phyloP scores from a whole-genome alignment of 106 monocot species.

The Dendrobium officinale region DNA sequence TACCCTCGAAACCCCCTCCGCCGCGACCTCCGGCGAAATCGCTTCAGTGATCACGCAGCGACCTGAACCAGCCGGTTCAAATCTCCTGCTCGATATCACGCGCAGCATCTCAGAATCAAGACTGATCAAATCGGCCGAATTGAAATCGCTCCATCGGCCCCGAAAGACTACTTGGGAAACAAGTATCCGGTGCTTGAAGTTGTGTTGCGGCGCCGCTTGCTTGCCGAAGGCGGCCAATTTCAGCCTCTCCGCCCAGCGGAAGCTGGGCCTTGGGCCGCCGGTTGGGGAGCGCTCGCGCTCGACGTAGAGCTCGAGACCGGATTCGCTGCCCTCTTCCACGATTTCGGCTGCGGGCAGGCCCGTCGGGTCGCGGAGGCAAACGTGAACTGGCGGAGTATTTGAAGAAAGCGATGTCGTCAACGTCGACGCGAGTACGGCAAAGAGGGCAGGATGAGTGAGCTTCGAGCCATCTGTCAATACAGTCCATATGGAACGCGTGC shows the following conservation, averaged over 20 bases:
- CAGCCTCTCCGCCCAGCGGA: not conserved
- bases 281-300: slow-evolving; percentile 30
- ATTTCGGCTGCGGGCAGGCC: not conserved
- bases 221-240: not conserved
- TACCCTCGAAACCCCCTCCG: slow-evolving; percentile 13
- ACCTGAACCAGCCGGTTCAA: not conserved
- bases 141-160: slow-evolving; percentile 88
- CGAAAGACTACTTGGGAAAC: slow-evolving; percentile 59
- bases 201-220: slow-evolving; percentile 18
- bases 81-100: slow-evolving; percentile 31
- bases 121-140: slow-evolving; percentile 61
- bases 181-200: slow-evolving; percentile 62
- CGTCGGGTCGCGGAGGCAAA: slow-evolving; percentile 20
- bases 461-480: slow-evolving; percentile 81
- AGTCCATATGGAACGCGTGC: slow-evolving; percentile 77
- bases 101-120: slow-evolving; percentile 70
- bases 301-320: slow-evolving; percentile 33
- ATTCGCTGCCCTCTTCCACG: not conserved
- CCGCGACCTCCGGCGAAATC: not conserved
- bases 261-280: not conserved
- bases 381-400: slow-evolving; percentile 39
- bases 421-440: slow-evolving; percentile 45
- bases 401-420: slow-evolving; percentile 36
- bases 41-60: not conserved
- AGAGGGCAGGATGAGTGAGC: slow-evolving; percentile 67